Evolutionary conservation across 352 stramenopile species (phyloP), one percentile per base, ranked within the genome.

Genomic region (Phytopythium delawarense): DNA sequence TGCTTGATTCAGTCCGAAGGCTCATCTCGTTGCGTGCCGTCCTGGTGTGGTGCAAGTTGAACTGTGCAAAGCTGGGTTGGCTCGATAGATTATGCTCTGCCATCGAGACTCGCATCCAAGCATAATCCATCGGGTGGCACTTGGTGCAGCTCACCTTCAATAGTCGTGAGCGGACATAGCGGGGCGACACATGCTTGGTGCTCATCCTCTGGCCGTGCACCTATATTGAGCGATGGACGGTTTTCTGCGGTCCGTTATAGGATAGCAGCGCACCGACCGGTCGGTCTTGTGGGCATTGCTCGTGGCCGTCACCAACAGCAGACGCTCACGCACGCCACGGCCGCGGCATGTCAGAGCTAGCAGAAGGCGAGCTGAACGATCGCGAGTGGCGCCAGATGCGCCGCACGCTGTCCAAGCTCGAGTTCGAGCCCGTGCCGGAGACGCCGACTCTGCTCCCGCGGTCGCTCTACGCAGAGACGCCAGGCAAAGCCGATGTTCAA

Each of bases 381-480:
- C 64, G 70, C 7, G 76, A 87, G 51, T 88, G 79, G 79, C 73
- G 79, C 13, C 72, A 87, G 64, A 87, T 83, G 75, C 70, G 76
- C 1, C 75, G 79, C 8, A 70, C 74, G 57, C 69, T 88, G 49
- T 55, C 75, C 32, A 78, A 75, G 54, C 75, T 88, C n/a, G 64
- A 77, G 37, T 88, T 88, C 37, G 79, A 87, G n/a, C 75, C 79
- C 9, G 76, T 88, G 32, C 79, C 76, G 0, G 79, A 88, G 75
- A 86, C 77, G 6, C 79, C 79, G 23, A 48, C 59, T 44, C 64
- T 84, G 39, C 61, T 81, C 7, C 72, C 74, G 39, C 62, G 72
- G 7, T 76, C 72, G 32, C 35, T 77, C 2, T 84, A 81, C 39
- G 59, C 53, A 6, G 53, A 59, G 2, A 25, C 20, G 4, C 51